A percentile compares a stretch with the other conserved stretches of the same genome.
These are phyloP conservation scores for Fusarium ramigenum DNA, from an alignment of 2,329 filamentous ascomycete genomes.

Conservation along the genomic window DNA sequence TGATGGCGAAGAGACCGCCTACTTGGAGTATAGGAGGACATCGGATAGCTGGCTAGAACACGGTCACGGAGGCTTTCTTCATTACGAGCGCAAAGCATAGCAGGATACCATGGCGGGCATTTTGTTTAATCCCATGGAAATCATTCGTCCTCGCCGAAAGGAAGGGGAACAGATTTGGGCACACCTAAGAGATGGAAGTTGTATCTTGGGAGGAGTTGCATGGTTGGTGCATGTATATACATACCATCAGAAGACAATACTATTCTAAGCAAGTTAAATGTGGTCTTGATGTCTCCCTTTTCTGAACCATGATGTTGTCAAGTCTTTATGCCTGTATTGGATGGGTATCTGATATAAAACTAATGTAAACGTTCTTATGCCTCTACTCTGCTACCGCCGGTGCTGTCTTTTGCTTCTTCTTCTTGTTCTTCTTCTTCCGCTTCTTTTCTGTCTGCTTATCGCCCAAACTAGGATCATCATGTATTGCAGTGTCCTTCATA, in stretches of 20 bases:
- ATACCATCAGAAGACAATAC: conserved; percentile 13
- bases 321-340: not conserved
- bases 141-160: conserved; percentile 1
- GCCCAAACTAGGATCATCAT: conserved; percentile 15
- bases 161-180: conserved; percentile 12
- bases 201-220: conserved; percentile 26
- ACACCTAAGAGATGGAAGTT: conserved; percentile 3
- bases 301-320: not conserved
- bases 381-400: conserved; percentile 10
- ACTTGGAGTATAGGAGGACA: conserved; percentile 32
- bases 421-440: conserved; percentile 31
- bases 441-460: conserved; percentile 24
- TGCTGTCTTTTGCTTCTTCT: conserved; percentile 42
- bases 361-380: not conserved
- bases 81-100: conserved; percentile 31
- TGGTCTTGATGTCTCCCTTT: not conserved
- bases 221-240: conserved; percentile 21
- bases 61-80: conserved; percentile 23
- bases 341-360: conserved; percentile 20
- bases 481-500: conserved; percentile 30
- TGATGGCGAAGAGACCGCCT: conserved; percentile 14
- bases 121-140: conserved; percentile 26
- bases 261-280: conserved; percentile 1
- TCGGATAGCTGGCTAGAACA: conserved; percentile 26
- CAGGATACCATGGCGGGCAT: conserved; percentile 32